A percentile compares a stretch with the other conserved stretches of the same genome.
These are phyloP conservation scores for Tylopilus sp. DNA, from an alignment of 768 basidiomycete genomes.

Conservation along the genomic window DNA sequence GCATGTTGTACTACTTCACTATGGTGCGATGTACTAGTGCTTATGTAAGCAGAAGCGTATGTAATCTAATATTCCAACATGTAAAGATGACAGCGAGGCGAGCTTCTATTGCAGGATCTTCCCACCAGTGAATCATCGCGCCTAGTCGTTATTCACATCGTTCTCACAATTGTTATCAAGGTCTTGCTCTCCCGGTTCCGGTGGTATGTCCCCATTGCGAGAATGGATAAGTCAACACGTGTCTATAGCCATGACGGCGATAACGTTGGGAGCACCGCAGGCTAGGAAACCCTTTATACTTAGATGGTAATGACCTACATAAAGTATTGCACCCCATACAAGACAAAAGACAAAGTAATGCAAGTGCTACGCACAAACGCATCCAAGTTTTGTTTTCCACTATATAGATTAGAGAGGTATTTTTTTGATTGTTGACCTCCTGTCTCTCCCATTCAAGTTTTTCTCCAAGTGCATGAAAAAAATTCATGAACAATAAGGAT, in stretches of 20 bases:
- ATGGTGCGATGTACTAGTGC: too few relatives aligned
- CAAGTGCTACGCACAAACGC: not conserved
- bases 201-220: conserved; percentile 1
- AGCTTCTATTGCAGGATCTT: conserved; percentile 10
- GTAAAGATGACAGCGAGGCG: not conserved
- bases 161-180: not conserved
- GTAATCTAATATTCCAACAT: too few relatives aligned
- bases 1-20: too few relatives aligned
- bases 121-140: conserved; percentile 18
- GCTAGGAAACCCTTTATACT: too few relatives aligned
- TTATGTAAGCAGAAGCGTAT: too few relatives aligned
- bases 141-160: not conserved
- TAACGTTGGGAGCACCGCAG: too few relatives aligned
- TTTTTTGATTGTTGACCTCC: too few relatives aligned
- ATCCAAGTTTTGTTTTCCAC: not conserved
- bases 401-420: not conserved
- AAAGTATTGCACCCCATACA: too few relatives aligned
- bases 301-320: too few relatives aligned
- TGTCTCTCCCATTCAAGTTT: too few relatives aligned
- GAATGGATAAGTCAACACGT: not conserved
- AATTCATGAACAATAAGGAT: not conserved
- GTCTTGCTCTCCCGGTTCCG: conserved; percentile 6
- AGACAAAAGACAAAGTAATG: too few relatives aligned
- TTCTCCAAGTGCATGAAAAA: not conserved
- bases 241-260: conserved; percentile 5